phyloP scores from a whole-genome alignment of 345 rosid species.

The Euclidium syriacum region DNA sequence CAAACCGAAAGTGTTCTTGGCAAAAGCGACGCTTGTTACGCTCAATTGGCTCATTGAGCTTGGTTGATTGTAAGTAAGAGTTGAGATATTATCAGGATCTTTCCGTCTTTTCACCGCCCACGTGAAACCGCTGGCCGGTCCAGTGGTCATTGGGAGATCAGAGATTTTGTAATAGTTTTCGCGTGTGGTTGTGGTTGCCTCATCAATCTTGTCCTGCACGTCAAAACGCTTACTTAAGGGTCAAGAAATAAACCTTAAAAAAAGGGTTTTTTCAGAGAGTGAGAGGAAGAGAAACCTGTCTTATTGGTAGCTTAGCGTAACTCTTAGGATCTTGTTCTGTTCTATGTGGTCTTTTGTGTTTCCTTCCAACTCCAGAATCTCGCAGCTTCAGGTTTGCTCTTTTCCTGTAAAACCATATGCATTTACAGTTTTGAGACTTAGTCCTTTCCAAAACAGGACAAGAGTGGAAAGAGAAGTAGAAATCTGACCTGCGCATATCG shows the following conservation, averaged over 20 bases:
- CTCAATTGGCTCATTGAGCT: constrained; percentile 42
- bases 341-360: constrained; percentile 38
- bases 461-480: background rate
- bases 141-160: constrained; percentile 39
- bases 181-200: constrained; percentile 31
- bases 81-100: constrained; percentile 41
- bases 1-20: constrained; percentile 31
- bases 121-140: constrained; percentile 43
- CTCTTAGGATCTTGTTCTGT: constrained; percentile 32
- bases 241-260: background rate
- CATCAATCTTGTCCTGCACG: constrained; percentile 41
- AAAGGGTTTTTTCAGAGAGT: background rate
- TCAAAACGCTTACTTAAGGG: background rate
- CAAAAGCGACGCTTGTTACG: constrained; percentile 40
- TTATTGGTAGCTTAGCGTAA: constrained; percentile 25
- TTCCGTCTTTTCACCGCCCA: constrained; percentile 45
- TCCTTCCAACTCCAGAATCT: constrained; percentile 43
- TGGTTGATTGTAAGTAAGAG: constrained; percentile 43
- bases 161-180: constrained; percentile 32
- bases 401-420: constrained; percentile 40
- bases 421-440: background rate
- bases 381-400: constrained; percentile 37
- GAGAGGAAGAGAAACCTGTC: constrained; percentile 34
- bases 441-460: background rate
- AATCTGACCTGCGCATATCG: constrained; percentile 47